phyloP scores from a whole-genome alignment of 2,329 filamentous ascomycete species.

The Penicillium palitans region DNA sequence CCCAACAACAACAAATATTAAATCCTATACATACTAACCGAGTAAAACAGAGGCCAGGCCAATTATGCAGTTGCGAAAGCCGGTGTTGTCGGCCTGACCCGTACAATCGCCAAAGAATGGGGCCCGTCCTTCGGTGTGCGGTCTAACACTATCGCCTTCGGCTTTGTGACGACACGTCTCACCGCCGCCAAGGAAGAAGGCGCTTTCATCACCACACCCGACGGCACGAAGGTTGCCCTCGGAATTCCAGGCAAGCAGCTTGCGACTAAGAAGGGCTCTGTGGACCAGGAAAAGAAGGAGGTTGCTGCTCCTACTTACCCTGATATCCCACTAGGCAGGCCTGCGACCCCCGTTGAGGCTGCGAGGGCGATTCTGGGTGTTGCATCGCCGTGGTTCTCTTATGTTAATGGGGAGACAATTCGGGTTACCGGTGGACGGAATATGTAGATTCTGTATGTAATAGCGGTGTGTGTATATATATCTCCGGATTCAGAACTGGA shows the following conservation, averaged over 20 bases:
- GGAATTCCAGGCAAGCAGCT: conserved; percentile 68
- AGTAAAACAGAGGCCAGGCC: conserved; percentile 62
- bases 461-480: background rate
- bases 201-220: conserved; percentile 73
- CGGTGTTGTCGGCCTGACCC: conserved; percentile 77
- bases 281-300: conserved; percentile 36
- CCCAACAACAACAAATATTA: background rate
- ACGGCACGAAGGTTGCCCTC: conserved; percentile 71
- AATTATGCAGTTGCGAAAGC: conserved; percentile 88
- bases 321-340: conserved; percentile 76
- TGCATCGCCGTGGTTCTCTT: conserved; percentile 77
- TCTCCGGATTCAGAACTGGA: background rate
- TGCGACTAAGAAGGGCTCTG: conserved; percentile 26
- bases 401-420: conserved; percentile 84
- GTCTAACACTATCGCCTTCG: conserved; percentile 81
- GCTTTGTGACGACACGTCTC: conserved; percentile 74
- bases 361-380: conserved; percentile 75
- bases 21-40: background rate
- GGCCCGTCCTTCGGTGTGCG: conserved; percentile 79
- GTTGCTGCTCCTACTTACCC: conserved; percentile 45
- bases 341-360: conserved; percentile 77
- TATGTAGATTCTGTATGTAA: conserved; percentile 46
- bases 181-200: conserved; percentile 84
- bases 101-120: conserved; percentile 92
- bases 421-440: conserved; percentile 76